Conservation (phyloP, 345 rosid genomes). For the Pistacia vera region DNA sequence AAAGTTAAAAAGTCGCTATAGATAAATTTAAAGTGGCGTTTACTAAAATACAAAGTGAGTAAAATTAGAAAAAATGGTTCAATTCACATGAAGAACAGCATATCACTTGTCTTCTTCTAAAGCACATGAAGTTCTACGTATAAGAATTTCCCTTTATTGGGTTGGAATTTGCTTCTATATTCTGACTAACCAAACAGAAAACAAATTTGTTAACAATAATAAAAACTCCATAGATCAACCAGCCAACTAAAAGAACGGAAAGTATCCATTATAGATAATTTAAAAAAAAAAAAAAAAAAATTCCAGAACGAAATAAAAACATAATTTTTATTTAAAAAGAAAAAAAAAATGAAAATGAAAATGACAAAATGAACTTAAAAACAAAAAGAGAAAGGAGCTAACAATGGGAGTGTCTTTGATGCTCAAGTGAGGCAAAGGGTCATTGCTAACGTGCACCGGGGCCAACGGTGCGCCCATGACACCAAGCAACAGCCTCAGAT, state of each 20-base stretch:
- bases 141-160: background rate
- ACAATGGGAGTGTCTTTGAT: conserved; percentile 94
- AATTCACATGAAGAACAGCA: conserved; percentile 11
- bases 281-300: background rate
- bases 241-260: background rate
- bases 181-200: conserved; percentile 34
- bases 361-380: background rate
- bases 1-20: background rate
- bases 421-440: conserved; percentile 83
- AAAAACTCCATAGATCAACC: background rate
- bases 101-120: background rate
- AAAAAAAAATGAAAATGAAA: background rate
- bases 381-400: conserved; percentile 20
- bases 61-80: conserved; percentile 1
- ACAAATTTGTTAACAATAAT: background rate
- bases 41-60: conserved; percentile 8
- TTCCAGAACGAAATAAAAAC: background rate
- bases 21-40: background rate
- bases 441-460: conserved; percentile 73
- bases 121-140: background rate
- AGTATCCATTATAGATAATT: background rate
- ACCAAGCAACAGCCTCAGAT: conserved; percentile 80
- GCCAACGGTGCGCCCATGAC: conserved; percentile 95
- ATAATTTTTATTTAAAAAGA: background rate
- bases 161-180: background rate